Evolutionary conservation across 164 flowering plant genomes (phyloP).

Genomic region (Dillenia suffruticosa): DNA sequence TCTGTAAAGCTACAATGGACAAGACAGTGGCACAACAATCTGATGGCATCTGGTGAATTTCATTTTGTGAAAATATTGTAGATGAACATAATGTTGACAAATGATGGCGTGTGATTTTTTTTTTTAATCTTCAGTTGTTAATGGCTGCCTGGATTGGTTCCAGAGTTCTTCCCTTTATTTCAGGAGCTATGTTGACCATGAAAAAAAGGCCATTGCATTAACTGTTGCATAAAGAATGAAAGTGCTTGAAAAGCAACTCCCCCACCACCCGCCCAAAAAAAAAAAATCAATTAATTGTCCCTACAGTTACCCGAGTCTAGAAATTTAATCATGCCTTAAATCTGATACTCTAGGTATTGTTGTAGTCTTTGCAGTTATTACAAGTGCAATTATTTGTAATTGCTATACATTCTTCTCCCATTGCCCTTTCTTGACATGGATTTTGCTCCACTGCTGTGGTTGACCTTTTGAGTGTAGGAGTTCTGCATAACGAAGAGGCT

Average conservation of each 20-base stretch:
- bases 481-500: too few species aligned
- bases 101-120: not conserved
- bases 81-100: too few species aligned
- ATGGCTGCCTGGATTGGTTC: slow-evolving; percentile 80
- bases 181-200: slow-evolving; percentile 62
- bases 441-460: too few species aligned
- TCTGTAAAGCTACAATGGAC: too few species aligned
- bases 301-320: not conserved
- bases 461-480: too few species aligned
- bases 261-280: slow-evolving; percentile 5
- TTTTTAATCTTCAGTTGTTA: slow-evolving; percentile 7
- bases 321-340: not conserved
- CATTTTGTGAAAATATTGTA: not conserved
- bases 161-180: slow-evolving; percentile 81
- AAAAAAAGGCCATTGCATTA: slow-evolving; percentile 55
- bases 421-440: too few species aligned
- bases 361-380: not conserved
- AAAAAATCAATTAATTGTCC: not conserved
- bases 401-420: too few species aligned
- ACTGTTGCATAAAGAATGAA: slow-evolving; percentile 21
- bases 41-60: too few species aligned
- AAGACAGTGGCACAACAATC: not conserved
- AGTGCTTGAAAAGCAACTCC: slow-evolving; percentile 17
- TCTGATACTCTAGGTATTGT: not conserved
- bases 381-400: too few species aligned